Evolutionary conservation across 2,329 filamentous ascomycete species (phyloP).

Genomic region (Harringtonia lauricola): DNA sequence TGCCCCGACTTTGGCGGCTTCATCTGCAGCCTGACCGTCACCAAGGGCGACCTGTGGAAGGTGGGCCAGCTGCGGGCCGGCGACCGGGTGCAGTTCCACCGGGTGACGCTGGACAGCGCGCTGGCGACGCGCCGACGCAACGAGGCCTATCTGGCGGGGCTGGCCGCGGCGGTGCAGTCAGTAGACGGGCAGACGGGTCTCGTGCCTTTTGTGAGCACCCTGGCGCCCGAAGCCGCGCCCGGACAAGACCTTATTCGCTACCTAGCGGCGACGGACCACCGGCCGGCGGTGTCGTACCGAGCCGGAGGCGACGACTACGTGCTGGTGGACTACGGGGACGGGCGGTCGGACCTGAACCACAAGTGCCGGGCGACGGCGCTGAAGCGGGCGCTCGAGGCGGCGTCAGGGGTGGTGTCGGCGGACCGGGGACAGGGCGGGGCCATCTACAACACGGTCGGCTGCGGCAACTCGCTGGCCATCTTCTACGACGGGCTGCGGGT

Average conservation of each 20-base stretch:
- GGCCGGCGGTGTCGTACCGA: background rate
- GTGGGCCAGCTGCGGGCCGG: constrained; percentile 23
- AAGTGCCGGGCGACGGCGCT: background rate
- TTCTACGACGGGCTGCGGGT: background rate
- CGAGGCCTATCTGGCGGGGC: background rate
- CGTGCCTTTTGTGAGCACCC: background rate
- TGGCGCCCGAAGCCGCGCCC: background rate
- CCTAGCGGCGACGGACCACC: background rate
- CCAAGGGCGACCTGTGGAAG: constrained; percentile 23
- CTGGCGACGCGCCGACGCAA: background rate
- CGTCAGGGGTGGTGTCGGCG: background rate
- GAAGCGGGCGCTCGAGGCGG: background rate
- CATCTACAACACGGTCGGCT: constrained; percentile 1
- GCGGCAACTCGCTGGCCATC: constrained; percentile 1
- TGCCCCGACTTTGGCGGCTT: constrained; percentile 22
- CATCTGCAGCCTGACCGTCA: constrained; percentile 18
- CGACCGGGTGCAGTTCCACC: constrained; percentile 5
- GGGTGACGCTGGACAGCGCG: background rate
- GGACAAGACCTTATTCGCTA: background rate
- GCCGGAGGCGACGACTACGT: background rate
- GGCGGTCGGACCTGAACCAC: background rate
- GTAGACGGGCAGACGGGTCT: background rate
- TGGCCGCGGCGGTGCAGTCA: background rate
- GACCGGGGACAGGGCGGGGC: background rate
- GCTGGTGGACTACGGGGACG: constrained; percentile 1